phyloP scores from a whole-genome alignment of 148 eudicot species.

The Mesembryanthemum crystallinum region DNA sequence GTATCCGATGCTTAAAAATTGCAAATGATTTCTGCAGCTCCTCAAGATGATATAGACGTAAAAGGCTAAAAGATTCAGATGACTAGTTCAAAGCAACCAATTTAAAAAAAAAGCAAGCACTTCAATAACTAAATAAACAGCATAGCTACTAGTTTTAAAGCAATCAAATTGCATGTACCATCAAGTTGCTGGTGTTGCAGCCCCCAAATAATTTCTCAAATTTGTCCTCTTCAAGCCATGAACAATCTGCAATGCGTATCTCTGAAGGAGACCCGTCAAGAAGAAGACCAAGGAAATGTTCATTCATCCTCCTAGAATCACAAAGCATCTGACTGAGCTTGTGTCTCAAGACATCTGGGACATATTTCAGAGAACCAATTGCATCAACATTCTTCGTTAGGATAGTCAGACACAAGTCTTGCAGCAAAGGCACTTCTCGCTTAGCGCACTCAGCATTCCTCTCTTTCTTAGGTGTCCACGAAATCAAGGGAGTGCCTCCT shows the following conservation, averaged over 20 bases:
- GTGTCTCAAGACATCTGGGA: slow-evolving; percentile 77
- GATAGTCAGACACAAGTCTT: slow-evolving; percentile 49
- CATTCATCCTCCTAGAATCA: slow-evolving; percentile 66
- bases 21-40: background rate
- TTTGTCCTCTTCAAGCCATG: slow-evolving; percentile 75
- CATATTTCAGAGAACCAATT: slow-evolving; percentile 58
- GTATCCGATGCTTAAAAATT: background rate
- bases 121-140: background rate
- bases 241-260: slow-evolving; percentile 77
- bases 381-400: slow-evolving; percentile 72
- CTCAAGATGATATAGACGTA: background rate
- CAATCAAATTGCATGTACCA: slow-evolving; percentile 37
- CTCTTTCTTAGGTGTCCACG: slow-evolving; percentile 58
- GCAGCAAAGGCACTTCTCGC: slow-evolving; percentile 41
- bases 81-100: too few relatives aligned
- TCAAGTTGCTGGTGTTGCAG: slow-evolving; percentile 41
- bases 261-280: slow-evolving; percentile 67
- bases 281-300: slow-evolving; percentile 64
- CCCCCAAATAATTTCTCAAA: slow-evolving; percentile 45
- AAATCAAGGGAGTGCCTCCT: slow-evolving; percentile 35
- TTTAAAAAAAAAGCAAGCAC: slow-evolving; percentile 5
- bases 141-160: background rate
- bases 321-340: slow-evolving; percentile 63
- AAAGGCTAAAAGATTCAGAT: background rate
- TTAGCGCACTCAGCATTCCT: slow-evolving; percentile 11